Percentiles rank a stretch among this genome's conserved stretches.
These are phyloP conservation scores for Phylloboletellus chloephorus DNA, from an alignment of 1,284 basidiomycete genomes.

Conservation along the genomic window DNA sequence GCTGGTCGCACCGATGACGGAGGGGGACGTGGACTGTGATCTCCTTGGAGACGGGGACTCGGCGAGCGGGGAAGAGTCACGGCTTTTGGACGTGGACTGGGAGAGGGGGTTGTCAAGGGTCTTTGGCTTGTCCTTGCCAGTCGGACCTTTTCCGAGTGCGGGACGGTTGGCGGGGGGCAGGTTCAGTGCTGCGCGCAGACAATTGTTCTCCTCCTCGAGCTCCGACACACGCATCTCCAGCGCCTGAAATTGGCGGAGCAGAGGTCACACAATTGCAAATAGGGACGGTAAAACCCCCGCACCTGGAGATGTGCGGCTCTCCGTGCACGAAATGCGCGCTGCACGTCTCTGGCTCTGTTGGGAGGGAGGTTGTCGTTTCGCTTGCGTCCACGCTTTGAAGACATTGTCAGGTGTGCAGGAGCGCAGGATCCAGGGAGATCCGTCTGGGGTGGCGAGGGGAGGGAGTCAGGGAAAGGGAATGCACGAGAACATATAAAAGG, in stretches of 20 bases:
- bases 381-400: conserved; percentile 84
- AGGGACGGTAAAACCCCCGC: conserved; percentile 34
- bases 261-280: conserved; percentile 38
- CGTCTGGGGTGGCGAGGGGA: conserved; percentile 26
- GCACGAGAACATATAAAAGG: conserved; percentile 40
- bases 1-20: conserved; percentile 29
- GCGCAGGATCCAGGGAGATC: conserved; percentile 13
- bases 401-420: conserved; percentile 43
- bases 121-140: conserved; percentile 75
- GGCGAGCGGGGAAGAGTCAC: conserved; percentile 39
- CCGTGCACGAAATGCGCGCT: conserved; percentile 86
- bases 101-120: conserved; percentile 29
- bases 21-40: conserved; percentile 34
- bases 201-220: conserved; percentile 80
- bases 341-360: conserved; percentile 87
- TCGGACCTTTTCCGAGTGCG: conserved; percentile 73
- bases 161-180: conserved; percentile 71
- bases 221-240: conserved; percentile 78
- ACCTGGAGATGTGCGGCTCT: conserved; percentile 86
- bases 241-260: conserved; percentile 46
- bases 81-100: conserved; percentile 33
- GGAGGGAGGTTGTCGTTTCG: conserved; percentile 89
- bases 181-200: conserved; percentile 68
- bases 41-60: conserved; percentile 44
- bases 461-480: conserved; percentile 27